Percentiles rank a stretch among this genome's conserved stretches.
These are phyloP conservation scores for Fagus sylvatica DNA, from an alignment of 306 rosid species.

Conservation along the genomic window DNA sequence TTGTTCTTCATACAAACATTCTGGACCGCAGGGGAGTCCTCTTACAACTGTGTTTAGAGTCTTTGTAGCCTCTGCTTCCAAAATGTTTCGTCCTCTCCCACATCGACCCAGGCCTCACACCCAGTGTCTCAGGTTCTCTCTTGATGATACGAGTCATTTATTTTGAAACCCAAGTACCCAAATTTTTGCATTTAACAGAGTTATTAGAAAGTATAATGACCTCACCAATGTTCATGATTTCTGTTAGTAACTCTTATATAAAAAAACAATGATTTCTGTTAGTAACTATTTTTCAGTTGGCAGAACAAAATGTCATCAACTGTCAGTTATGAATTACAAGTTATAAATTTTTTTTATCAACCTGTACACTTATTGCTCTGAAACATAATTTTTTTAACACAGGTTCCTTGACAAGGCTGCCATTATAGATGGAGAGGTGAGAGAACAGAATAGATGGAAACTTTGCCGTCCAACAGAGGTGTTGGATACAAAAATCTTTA, in stretches of 20 bases:
- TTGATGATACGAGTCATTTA: not conserved
- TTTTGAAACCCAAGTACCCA: not conserved
- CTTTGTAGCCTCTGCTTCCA: slow-evolving; percentile 27
- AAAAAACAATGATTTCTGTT: not conserved
- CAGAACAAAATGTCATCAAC: no score
- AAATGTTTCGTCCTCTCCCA: slow-evolving; percentile 4
- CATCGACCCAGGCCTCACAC: not conserved
- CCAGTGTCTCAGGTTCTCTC: slow-evolving; percentile 13
- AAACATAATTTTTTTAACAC: not conserved
- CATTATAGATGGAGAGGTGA: not conserved
- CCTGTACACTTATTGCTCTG: not conserved
- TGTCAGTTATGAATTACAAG: no score
- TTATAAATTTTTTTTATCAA: no score
- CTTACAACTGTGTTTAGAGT: not conserved
- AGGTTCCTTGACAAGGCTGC: slow-evolving; percentile 37
- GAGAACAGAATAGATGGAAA: slow-evolving; percentile 9
- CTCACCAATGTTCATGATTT: not conserved
- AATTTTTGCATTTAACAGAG: not conserved
- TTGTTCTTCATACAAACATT: not conserved
- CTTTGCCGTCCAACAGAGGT: slow-evolving; percentile 25
- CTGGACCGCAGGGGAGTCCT: slow-evolving; percentile 9
- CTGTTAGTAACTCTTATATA: slow-evolving; percentile 13
- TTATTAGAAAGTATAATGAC: not conserved
- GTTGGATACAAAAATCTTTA: slow-evolving; percentile 1
- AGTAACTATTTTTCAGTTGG: not conserved